Evolutionary conservation across 805 yeast genomes (phyloP).

Genomic region (Candida chilensis): DNA sequence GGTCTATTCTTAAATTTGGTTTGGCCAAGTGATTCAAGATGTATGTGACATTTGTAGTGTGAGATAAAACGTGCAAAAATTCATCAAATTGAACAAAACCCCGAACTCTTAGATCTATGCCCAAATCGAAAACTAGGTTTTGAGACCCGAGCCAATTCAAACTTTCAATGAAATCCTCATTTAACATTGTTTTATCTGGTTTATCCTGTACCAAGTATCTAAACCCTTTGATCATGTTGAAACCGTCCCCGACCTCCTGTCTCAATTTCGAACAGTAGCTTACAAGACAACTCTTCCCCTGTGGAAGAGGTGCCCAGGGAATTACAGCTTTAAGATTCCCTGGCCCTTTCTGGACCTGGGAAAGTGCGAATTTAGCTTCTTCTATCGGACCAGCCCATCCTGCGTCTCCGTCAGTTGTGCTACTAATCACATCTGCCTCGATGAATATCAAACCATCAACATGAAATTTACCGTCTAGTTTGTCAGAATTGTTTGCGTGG

Average conservation of each 20-base stretch:
- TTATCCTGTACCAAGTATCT: slow-evolving; percentile 34
- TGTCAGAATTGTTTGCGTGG: slow-evolving; percentile 2
- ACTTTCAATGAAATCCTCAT: slow-evolving; percentile 14
- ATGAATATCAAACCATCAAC: slow-evolving; percentile 19
- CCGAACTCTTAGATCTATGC: slow-evolving; percentile 24
- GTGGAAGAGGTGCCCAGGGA: slow-evolving; percentile 37
- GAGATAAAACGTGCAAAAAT: slow-evolving; percentile 13
- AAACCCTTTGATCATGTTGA: slow-evolving; percentile 22
- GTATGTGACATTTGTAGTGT: slow-evolving; percentile 16
- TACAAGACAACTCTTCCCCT: slow-evolving; percentile 14
- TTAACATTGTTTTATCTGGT: slow-evolving; percentile 21
- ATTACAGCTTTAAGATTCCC: slow-evolving; percentile 15
- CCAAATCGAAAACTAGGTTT: slow-evolving; percentile 27
- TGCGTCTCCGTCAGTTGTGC: slow-evolving; percentile 3
- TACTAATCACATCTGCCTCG: slow-evolving; percentile 20
- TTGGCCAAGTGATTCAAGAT: slow-evolving; percentile 34
- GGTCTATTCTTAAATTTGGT: slow-evolving; percentile 18
- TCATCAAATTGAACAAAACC: slow-evolving; percentile 33
- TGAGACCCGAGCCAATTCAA: slow-evolving; percentile 20
- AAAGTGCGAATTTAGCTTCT: slow-evolving; percentile 13
- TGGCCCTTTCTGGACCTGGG: slow-evolving; percentile 8
- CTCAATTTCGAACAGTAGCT: slow-evolving; percentile 7
- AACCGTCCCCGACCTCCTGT: slow-evolving; percentile 4
- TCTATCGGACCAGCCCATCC: slow-evolving; percentile 16
- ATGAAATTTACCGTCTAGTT: too few relatives aligned